Base-by-base conservation (phyloP, 441 rosid genomes). In the Eutrema salsugineum region DNA sequence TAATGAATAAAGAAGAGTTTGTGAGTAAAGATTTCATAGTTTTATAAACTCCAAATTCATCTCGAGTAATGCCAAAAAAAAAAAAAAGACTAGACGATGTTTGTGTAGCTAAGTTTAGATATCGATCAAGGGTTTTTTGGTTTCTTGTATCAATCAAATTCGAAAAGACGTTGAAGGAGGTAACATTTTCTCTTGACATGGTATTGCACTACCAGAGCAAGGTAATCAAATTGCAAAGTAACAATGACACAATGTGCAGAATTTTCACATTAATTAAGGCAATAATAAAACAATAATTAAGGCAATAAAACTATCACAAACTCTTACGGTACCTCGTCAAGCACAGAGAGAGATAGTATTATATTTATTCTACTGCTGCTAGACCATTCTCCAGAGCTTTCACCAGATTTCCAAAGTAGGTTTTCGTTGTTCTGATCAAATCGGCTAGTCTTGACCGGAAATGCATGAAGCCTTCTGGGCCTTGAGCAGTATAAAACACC, bases 241-340 rank as follows among this genome's bases (percentile, higher is more conserved):
- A 61, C 44, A 71, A 53, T 50, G 53, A 30, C 19, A 61, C 44
- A 71, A 53, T 50, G 61, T n/a, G 44, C 39, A 58, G 12, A 51
- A 17, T 50, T 32, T n/a, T 33, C 42, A 71, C 75, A 61, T 42
- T 71, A 71, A 62, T 51, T 40, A 62, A 15, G 2, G 9, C 24
- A 15, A 62, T 30, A 47, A 57, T n/a, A n/a, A 51, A 51, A 71
- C 75, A 61, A 51, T 71, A 71, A 62, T 51, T 40, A 62, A 15
- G 2, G 9, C 24, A 15, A 62, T 30, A 47, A 57, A 48, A 50
- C 53, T 27, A 59, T 48, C 67, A 49, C 15, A 9, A 38, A 70
- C 60, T 20, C 51, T 6, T 33, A 33, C 11, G 38, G 38, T 8
- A 0, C 38, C 10, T 33, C 38, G 11, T 33, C 11, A 10, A 3